phyloP scores from a whole-genome alignment of 2,329 filamentous ascomycete genomes.

The Leptographium flavum region DNA sequence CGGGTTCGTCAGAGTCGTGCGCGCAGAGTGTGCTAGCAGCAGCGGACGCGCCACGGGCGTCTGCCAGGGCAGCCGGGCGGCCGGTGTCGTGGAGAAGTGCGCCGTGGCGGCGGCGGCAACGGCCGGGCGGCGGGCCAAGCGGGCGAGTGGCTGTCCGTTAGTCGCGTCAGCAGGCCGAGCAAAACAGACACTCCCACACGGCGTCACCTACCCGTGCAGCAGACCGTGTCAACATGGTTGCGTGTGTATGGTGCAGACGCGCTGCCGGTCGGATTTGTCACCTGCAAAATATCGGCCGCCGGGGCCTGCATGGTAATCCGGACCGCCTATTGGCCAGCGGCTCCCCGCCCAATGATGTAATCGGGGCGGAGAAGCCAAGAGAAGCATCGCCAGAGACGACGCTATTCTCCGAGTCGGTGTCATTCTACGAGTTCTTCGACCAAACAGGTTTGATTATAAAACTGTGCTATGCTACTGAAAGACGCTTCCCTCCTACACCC shows the following conservation, averaged over 20 bases:
- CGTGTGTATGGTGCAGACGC: neutral
- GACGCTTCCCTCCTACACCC: no score
- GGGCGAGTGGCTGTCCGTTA: slow-evolving; percentile 3
- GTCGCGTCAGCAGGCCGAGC: neutral
- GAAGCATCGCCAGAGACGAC: no score
- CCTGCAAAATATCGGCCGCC: neutral
- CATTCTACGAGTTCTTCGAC: no score
- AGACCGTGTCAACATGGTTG: slow-evolving; percentile 9
- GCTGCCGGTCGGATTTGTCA: neutral
- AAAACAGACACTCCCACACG: neutral
- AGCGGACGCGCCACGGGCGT: neutral
- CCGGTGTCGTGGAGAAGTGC: neutral
- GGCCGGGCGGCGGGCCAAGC: slow-evolving; percentile 3
- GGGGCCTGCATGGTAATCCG: neutral
- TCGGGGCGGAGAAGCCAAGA: neutral
- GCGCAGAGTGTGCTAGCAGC: neutral
- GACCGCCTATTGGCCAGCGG: neutral
- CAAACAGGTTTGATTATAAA: no score
- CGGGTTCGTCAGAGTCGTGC: no score
- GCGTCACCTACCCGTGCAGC: slow-evolving; percentile 2
- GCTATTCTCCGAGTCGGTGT: no score
- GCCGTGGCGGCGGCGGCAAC: neutral
- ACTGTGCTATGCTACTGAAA: no score
- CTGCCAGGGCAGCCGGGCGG: neutral
- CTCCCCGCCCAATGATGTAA: neutral